Evolutionary conservation across 2,329 filamentous ascomycete genomes (phyloP), one percentile per base, ranked within the genome.

Genomic region (Aspergillus cejpii): DNA sequence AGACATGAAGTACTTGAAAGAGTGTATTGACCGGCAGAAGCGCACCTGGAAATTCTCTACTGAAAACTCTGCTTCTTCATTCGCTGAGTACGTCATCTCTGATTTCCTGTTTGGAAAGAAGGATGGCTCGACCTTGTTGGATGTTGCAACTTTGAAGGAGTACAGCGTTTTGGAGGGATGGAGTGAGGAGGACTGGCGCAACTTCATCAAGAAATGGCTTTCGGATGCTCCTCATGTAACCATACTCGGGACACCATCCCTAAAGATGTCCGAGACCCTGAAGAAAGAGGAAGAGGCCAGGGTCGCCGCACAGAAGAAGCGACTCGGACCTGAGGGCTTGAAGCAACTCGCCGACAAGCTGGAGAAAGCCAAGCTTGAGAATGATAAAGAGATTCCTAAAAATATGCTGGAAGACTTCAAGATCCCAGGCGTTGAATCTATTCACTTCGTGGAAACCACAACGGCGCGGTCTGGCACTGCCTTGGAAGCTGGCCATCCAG

Each of bases 31-130:
- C 55, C 80, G 90, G 44, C 87, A 92, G 64, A 80, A 81, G 51
- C 80, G 90, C 37, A 86, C 90, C 58, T 78, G 88, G 59, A 90
- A 89, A 62, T 91, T 87, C 54, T 80, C 84, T 34, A 86, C 87
- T 0, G 92, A 98, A 66, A 83, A 80, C 39, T 87, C 84, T 2
- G 82, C 87, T 43, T 80, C 82, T 17, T 87, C 89, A 52, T 95
- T 91, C 65, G 83, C 87, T 0, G 84, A 81, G 51, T 85, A 86
- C 48, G 84, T 97, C 49, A 95, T 97, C 58, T 85, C 84, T 11
- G 90, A 97, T 61, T 95, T 94, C 62, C 77, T 97, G 7, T 98
- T 92, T 60, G 92, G 91, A 21, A 81, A 82, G 40, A 79, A 88
- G 24, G 84, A 95, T 63, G 94, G 92, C 1, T 85, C 85, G 2